Evolutionary conservation across 2,329 filamentous ascomycete species (phyloP).

Genomic region (Xylaria sp.): DNA sequence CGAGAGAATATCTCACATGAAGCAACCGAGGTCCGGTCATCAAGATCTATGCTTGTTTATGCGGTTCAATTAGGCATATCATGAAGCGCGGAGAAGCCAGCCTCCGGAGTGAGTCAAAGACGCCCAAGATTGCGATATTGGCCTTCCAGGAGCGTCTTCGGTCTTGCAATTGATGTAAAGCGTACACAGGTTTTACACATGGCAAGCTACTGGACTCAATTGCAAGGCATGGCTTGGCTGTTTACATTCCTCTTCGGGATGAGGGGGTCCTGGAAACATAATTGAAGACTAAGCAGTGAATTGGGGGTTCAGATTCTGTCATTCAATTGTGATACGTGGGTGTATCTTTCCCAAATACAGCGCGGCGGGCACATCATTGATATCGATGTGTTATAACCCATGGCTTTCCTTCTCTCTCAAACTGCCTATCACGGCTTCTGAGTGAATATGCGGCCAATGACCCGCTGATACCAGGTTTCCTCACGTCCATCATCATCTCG

Average conservation of each 20-base stretch:
- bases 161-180: too few relatives aligned
- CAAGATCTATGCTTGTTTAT: too few relatives aligned
- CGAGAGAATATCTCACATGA: too few relatives aligned
- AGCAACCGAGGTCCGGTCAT: too few relatives aligned
- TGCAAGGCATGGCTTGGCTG: too few relatives aligned
- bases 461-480: conserved; percentile 6
- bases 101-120: too few relatives aligned
- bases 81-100: too few relatives aligned
- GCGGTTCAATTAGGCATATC: too few relatives aligned
- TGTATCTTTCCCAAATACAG: conserved; percentile 10
- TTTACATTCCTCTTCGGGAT: neutral
- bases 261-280: neutral
- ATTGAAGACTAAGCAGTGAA: neutral
- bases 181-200: neutral
- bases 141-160: too few relatives aligned
- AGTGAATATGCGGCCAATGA: conserved; percentile 1
- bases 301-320: neutral
- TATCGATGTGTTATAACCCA: neutral
- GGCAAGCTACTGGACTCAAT: neutral
- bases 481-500: neutral
- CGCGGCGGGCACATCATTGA: conserved; percentile 1
- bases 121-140: too few relatives aligned
- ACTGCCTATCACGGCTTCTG: conserved; percentile 1
- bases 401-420: conserved; percentile 2
- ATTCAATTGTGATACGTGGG: conserved; percentile 15